Base-by-base conservation (phyloP, 306 rosid species). In the Clitoria ternatea region DNA sequence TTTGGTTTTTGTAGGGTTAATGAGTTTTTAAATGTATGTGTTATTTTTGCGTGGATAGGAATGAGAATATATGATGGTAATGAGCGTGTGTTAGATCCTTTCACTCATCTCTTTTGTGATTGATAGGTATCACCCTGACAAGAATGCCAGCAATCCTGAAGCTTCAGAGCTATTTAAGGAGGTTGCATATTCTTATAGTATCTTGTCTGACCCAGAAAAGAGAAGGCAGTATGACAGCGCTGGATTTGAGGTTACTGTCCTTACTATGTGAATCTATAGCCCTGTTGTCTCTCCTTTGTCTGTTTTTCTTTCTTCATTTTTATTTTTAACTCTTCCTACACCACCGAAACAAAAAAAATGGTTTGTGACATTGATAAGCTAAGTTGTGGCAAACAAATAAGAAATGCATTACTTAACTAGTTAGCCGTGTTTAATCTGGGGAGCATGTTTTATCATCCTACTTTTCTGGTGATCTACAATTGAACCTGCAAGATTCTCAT, bases 131-230 rank as follows among this genome's bases (percentile, higher is more conserved):
- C 99, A 95, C 73, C 99, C 99, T 43, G 99, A 95, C 85, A 95
- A 95, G 86, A 95, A 95, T 76, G 93, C 82, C 6, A 84, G 64
- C 85, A 89, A 87, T 70, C 99, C 99, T 30, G 97, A 91, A 77
- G 99, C 97, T 76, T 88, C 99, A 0, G 99, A 95, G 36, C 82
- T 84, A 74, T 95, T 95, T 83, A 89, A 95, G 86, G 99, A 91
- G 87, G 97, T 91, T 76, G 95, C 97, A 59, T 91, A 80, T 82
- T 91, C 99, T 42, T 95, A 91, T 75, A 85, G 84, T 85, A 95
- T 95, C 78, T 85, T 95, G 80, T 91, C 99, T 7, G 99, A 95
- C 77, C 96, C 97, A 19, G 97, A 91, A 87, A 95, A 91, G 88
- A 95, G 95, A 81, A 86, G 92, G 82, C 97, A 91, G 74, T 95